Conservation (phyloP, 768 basidiomycete genomes). For the Glaciozyma antarctica region DNA sequence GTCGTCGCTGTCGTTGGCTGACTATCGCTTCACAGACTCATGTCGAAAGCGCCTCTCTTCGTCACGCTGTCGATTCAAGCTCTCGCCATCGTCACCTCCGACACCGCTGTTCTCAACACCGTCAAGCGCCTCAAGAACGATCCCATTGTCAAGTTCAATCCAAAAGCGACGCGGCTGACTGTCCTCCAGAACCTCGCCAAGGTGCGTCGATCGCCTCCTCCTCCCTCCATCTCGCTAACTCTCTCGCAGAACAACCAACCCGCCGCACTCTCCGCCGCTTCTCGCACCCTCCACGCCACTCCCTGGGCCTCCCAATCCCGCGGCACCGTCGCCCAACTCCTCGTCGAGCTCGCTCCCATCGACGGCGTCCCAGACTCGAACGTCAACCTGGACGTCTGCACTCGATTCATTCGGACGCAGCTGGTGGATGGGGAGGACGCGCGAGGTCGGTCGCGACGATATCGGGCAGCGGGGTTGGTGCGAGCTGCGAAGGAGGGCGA, state of each 20-base stretch:
- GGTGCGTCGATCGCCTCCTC: neutral
- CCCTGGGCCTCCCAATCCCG: constrained; percentile 20
- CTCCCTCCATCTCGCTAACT: neutral
- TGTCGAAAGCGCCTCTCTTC: constrained; percentile 16
- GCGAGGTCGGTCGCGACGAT: neutral
- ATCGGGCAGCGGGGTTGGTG: neutral
- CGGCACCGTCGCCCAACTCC: constrained; percentile 9
- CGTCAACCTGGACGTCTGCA: constrained; percentile 15
- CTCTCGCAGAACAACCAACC: neutral
- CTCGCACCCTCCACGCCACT: constrained; percentile 18
- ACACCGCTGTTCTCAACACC: constrained; percentile 8
- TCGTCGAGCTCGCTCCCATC: neutral
- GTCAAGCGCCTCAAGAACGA: neutral
- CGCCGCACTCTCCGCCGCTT: constrained; percentile 7
- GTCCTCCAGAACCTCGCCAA: constrained; percentile 11
- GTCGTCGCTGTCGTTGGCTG: neutral
- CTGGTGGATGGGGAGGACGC: neutral
- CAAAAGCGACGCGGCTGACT: constrained; percentile 2
- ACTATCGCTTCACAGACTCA: neutral
- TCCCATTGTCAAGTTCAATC: constrained; percentile 19
- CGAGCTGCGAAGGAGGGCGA: neutral
- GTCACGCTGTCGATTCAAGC: constrained; percentile 16
- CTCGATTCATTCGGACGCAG: constrained; percentile 10
- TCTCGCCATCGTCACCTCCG: constrained; percentile 18
- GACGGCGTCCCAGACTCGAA: neutral